phyloP scores from a whole-genome alignment of 805 yeast genomes.

The Ogataea henricii region DNA sequence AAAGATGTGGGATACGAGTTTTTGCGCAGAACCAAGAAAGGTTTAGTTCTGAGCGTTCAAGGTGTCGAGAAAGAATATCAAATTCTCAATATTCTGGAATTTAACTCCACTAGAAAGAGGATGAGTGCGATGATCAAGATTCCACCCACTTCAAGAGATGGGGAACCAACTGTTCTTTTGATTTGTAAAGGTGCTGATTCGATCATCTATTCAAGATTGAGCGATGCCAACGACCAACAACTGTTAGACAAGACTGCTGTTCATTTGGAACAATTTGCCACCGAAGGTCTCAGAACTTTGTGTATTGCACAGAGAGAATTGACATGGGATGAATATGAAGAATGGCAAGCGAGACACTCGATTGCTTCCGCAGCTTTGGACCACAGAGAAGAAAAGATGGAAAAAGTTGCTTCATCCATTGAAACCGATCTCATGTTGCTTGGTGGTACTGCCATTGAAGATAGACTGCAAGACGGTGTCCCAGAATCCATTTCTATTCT shows the following conservation, averaged over 20 bases:
- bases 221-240: slow-evolving; percentile 44
- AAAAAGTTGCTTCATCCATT: slow-evolving; percentile 70
- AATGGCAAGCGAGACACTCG: slow-evolving; percentile 65
- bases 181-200: slow-evolving; percentile 89
- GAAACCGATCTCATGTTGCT: slow-evolving; percentile 64
- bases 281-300: slow-evolving; percentile 80
- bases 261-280: slow-evolving; percentile 76
- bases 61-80: slow-evolving; percentile 73
- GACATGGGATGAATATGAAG: slow-evolving; percentile 58
- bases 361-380: slow-evolving; percentile 65
- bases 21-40: slow-evolving; percentile 64
- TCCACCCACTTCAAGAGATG: slow-evolving; percentile 48
- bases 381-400: slow-evolving; percentile 68
- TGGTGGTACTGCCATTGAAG: slow-evolving; percentile 89
- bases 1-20: slow-evolving; percentile 75
- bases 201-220: slow-evolving; percentile 67
- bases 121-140: slow-evolving; percentile 81
- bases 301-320: slow-evolving; percentile 76
- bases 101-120: slow-evolving; percentile 83
- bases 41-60: slow-evolving; percentile 65
- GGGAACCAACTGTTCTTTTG: slow-evolving; percentile 59
- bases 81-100: slow-evolving; percentile 69
- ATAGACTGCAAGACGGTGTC: slow-evolving; percentile 82
- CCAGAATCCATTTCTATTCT: slow-evolving; percentile 75
- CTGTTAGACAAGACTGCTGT: slow-evolving; percentile 62